phyloP scores from a whole-genome alignment of 106 monocot species.

The Dendrobium huoshanense region DNA sequence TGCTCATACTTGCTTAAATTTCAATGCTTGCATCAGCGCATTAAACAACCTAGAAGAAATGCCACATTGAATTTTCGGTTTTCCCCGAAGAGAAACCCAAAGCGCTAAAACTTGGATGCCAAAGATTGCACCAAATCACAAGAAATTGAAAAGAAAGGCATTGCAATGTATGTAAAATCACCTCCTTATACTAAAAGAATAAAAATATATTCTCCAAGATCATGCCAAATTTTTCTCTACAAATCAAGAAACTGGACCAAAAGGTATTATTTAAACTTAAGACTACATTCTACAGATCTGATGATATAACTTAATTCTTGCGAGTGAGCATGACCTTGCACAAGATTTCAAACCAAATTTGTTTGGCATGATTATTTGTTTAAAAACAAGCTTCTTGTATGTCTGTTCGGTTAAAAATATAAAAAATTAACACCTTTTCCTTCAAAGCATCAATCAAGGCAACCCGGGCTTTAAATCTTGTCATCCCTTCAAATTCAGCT shows the following conservation, averaged over 20 bases:
- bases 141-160: neutral
- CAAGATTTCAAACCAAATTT: neutral
- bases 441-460: conserved; percentile 61
- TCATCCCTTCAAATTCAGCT: conserved; percentile 75
- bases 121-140: neutral
- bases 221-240: neutral
- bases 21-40: too few species aligned
- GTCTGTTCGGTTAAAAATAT: neutral
- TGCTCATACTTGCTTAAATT: neutral
- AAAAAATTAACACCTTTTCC: conserved; percentile 50
- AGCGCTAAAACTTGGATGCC: too few species aligned
- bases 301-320: neutral
- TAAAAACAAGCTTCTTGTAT: neutral
- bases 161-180: neutral
- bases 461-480: conserved; percentile 69
- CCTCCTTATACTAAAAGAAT: neutral
- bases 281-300: neutral
- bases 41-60: too few species aligned
- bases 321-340: neutral
- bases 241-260: neutral
- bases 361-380: neutral
- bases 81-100: too few species aligned
- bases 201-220: neutral
- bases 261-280: neutral
- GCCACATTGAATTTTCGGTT: too few species aligned